phyloP scores from a whole-genome alignment of 179 eudicot species.

The Beta macrorhiza region DNA sequence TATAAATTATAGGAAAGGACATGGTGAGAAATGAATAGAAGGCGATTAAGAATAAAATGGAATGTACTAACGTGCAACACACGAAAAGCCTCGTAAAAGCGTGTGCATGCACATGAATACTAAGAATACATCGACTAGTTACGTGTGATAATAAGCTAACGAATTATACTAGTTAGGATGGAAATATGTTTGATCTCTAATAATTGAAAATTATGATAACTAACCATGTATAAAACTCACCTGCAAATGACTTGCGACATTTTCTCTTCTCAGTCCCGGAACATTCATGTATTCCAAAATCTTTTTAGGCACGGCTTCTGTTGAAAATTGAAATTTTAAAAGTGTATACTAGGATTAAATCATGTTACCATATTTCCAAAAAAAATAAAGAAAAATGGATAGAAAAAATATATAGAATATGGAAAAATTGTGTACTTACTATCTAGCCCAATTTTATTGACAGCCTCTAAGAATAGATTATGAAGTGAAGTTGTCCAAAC shows the following conservation, averaged over 20 bases:
- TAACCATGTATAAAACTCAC: conserved; percentile 11
- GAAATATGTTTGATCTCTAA: not conserved
- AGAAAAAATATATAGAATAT: too few species aligned
- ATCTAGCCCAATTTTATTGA: conserved; percentile 42
- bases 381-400: not conserved
- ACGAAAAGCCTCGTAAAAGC: not conserved
- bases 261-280: conserved; percentile 35
- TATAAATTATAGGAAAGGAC: not conserved
- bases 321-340: not conserved
- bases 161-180: not conserved
- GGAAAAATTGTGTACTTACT: conserved; percentile 36
- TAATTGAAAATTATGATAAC: not conserved
- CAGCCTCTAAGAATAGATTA: conserved; percentile 47
- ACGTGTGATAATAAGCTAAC: not conserved
- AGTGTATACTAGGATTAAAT: not conserved
- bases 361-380: not conserved
- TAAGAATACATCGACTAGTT: not conserved
- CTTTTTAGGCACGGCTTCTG: conserved; percentile 33
- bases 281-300: conserved; percentile 34
- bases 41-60: not conserved
- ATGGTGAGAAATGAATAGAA: not conserved
- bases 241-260: conserved; percentile 38
- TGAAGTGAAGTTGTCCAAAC: conserved; percentile 59
- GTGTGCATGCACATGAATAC: not conserved
- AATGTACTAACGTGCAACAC: not conserved